phyloP scores from a whole-genome alignment of 805 yeast species.

The Metschnikowia lunata region DNA sequence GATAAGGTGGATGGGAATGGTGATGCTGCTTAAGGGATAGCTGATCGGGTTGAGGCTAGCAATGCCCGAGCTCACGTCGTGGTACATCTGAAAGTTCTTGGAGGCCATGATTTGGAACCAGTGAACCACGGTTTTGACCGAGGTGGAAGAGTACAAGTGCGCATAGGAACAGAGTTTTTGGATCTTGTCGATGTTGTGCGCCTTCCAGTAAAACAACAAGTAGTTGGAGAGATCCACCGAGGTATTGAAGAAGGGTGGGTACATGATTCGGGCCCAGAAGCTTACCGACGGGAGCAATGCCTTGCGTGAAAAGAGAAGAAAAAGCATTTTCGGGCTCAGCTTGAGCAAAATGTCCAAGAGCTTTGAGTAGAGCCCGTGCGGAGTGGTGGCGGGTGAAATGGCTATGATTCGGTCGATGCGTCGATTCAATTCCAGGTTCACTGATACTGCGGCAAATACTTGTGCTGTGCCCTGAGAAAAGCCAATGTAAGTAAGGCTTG shows the following conservation, averaged over 20 bases:
- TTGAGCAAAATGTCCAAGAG: conserved; percentile 71
- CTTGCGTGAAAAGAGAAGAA: conserved; percentile 65
- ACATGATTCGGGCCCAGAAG: conserved; percentile 75
- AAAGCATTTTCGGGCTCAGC: conserved; percentile 71
- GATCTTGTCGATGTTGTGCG: conserved; percentile 60
- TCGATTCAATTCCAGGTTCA: conserved; percentile 58
- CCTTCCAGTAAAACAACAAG: conserved; percentile 75
- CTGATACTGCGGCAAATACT: conserved; percentile 75
- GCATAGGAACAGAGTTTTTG: conserved; percentile 81
- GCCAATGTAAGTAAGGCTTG: conserved; percentile 67
- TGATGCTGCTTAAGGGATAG: conserved; percentile 37
- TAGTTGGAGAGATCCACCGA: conserved; percentile 68
- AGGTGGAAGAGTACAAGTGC: conserved; percentile 86
- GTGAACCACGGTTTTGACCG: conserved; percentile 75
- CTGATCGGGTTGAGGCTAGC: conserved; percentile 32
- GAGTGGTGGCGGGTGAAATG: conserved; percentile 91
- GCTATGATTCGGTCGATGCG: conserved; percentile 63
- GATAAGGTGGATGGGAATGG: conserved; percentile 67
- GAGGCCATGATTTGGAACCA: conserved; percentile 53
- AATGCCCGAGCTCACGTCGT: conserved; percentile 39
- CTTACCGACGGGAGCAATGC: conserved; percentile 72
- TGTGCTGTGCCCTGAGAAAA: conserved; percentile 95
- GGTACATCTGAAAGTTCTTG: conserved; percentile 76
- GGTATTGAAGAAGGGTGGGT: conserved; percentile 69
- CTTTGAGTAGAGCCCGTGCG: conserved; percentile 74